Percentiles rank a stretch among this genome's conserved stretches.
These are phyloP conservation scores for Rhodotorula sp. DNA, from an alignment of 1,284 basidiomycete species.

Conservation along the genomic window DNA sequence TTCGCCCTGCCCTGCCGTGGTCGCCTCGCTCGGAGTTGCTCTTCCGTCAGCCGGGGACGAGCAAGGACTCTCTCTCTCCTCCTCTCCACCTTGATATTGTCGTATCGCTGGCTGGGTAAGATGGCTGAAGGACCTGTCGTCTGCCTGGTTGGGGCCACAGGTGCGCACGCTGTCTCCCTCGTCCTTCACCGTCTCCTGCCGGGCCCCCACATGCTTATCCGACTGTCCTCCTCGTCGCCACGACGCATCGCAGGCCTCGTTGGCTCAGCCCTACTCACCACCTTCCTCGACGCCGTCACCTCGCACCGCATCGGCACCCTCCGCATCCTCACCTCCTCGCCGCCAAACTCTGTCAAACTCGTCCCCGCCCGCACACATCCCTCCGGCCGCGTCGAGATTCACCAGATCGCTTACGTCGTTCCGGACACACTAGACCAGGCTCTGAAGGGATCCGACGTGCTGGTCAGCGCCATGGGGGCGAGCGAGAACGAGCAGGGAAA, in stretches of 20 bases:
- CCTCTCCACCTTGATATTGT: not conserved
- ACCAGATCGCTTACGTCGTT: not conserved
- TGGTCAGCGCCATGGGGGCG: conserved; percentile 18
- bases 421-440: not conserved
- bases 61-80: too few species aligned
- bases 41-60: too few species aligned
- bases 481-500: not conserved
- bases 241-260: conserved; percentile 1
- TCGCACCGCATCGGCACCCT: not conserved
- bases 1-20: not conserved
- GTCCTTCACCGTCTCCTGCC: not conserved
- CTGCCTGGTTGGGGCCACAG: conserved; percentile 12
- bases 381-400: not conserved
- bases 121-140: not conserved
- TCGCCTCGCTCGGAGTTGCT: not conserved
- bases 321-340: conserved; percentile 17
- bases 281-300: not conserved
- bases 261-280: conserved; percentile 8
- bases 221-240: not conserved
- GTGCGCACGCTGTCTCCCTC: not conserved
- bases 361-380: not conserved
- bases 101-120: not conserved
- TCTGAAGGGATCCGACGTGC: not conserved
- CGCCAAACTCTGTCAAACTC: not conserved
- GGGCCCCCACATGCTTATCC: not conserved